Evolutionary conservation across 768 basidiomycete genomes (phyloP).

Genomic region (Dentipellis fragilis): DNA sequence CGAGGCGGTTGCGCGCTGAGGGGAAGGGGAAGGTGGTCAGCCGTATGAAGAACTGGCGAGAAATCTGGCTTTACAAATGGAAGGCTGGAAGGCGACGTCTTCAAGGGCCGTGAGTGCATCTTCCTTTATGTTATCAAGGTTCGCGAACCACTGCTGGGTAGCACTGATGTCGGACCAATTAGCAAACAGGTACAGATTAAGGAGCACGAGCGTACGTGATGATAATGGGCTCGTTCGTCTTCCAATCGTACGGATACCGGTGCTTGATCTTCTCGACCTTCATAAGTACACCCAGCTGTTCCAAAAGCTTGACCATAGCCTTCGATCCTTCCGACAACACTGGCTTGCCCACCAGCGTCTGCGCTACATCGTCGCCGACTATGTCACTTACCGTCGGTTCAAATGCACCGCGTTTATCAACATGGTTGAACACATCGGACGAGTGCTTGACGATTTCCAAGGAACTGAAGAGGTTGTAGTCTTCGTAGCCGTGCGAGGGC

Average conservation of each 20-base stretch:
- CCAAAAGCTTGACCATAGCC: slow-evolving; percentile 54
- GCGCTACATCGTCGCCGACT: slow-evolving; percentile 38
- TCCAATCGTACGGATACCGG: slow-evolving; percentile 95
- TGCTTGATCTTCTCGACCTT: slow-evolving; percentile 69
- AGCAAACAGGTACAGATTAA: too few species aligned
- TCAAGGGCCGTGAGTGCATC: slow-evolving; percentile 60
- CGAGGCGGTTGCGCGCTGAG: slow-evolving; percentile 78
- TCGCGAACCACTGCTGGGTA: slow-evolving; percentile 97
- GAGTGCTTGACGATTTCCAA: slow-evolving; percentile 36
- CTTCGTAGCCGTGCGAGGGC: slow-evolving; percentile 89
- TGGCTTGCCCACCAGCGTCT: slow-evolving; percentile 49
- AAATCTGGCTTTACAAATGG: slow-evolving; percentile 42
- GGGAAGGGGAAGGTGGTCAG: neutral
- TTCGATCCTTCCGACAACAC: slow-evolving; percentile 68
- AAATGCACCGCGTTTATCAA: slow-evolving; percentile 70
- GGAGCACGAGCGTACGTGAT: slow-evolving; percentile 50
- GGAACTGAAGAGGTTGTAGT: slow-evolving; percentile 69
- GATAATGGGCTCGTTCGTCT: slow-evolving; percentile 87
- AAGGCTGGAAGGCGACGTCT: slow-evolving; percentile 67
- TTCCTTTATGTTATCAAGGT: slow-evolving; percentile 76
- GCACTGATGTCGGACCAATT: slow-evolving; percentile 37
- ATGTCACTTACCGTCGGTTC: slow-evolving; percentile 45
- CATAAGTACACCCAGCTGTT: slow-evolving; percentile 43
- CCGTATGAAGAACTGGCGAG: neutral
- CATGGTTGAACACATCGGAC: slow-evolving; percentile 63